Percentiles rank a stretch among this genome's conserved stretches.
phyloP scores from a whole-genome alignment of 208 protist genomes.

The Crithidia bombi region DNA sequence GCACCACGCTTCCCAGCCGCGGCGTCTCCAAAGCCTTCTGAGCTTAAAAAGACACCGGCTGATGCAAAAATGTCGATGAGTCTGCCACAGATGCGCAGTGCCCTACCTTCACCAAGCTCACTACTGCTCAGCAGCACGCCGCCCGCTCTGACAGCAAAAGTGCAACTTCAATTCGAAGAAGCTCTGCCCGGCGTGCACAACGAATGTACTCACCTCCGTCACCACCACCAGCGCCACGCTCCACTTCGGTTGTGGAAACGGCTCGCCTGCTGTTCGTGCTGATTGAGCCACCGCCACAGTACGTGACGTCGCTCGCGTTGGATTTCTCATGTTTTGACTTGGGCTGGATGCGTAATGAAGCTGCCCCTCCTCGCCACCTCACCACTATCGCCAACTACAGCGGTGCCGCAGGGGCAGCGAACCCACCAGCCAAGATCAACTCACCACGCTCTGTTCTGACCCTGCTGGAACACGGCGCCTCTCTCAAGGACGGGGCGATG shows the following conservation, averaged over 20 bases:
- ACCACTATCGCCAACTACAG: constrained; percentile 19
- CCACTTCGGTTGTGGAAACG: constrained; percentile 31
- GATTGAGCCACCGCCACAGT: constrained; percentile 67
- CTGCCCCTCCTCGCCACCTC: constrained; percentile 39
- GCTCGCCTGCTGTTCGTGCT: constrained; percentile 69
- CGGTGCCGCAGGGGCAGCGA: background rate
- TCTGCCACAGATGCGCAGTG: constrained; percentile 11
- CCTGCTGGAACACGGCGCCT: constrained; percentile 73
- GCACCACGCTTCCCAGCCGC: background rate
- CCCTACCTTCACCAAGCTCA: background rate
- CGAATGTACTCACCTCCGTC: background rate
- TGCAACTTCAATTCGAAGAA: background rate
- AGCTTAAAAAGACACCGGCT: background rate
- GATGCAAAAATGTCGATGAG: constrained; percentile 10
- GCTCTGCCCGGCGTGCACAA: background rate
- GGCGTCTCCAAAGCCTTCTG: background rate
- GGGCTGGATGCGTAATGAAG: constrained; percentile 59
- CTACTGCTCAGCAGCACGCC: background rate
- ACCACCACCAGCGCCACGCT: background rate
- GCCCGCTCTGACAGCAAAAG: background rate
- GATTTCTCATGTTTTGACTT: constrained; percentile 67
- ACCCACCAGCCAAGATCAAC: constrained; percentile 43
- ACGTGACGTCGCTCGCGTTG: constrained; percentile 63
- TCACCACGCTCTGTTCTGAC: constrained; percentile 85
- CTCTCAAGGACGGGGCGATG: constrained; percentile 43